phyloP scores from a whole-genome alignment of 2,329 filamentous ascomycete genomes.

The Colletotrichum orbiculare region DNA sequence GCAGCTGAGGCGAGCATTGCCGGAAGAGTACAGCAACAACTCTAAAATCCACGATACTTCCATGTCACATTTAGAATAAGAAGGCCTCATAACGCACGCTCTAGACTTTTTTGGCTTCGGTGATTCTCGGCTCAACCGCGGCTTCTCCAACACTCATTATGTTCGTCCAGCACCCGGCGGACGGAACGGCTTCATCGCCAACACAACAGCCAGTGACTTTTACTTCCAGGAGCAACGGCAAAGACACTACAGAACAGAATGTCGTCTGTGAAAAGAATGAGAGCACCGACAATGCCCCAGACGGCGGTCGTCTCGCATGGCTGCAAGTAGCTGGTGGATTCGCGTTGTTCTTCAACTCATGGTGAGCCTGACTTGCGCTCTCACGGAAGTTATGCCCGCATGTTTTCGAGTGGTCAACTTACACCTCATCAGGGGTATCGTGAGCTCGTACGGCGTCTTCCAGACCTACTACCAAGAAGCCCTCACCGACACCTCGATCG shows the following conservation, averaged over 20 bases:
- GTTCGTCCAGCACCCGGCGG: too few species aligned
- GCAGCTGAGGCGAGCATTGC: too few species aligned
- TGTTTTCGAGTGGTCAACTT: not conserved
- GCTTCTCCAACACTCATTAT: too few species aligned
- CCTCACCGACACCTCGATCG: slow-evolving; percentile 39
- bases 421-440: slow-evolving; percentile 43
- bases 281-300: not conserved
- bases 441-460: slow-evolving; percentile 51
- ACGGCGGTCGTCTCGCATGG: slow-evolving; percentile 49
- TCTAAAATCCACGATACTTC: too few species aligned
- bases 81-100: too few species aligned
- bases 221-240: not conserved
- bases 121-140: too few species aligned
- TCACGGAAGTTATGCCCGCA: not conserved
- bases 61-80: too few species aligned
- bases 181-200: too few species aligned
- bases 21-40: too few species aligned
- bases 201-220: too few species aligned
- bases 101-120: too few species aligned
- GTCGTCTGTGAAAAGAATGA: too few species aligned
- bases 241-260: not conserved
- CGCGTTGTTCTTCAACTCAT: slow-evolving; percentile 49
- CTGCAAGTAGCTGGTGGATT: slow-evolving; percentile 49
- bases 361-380: slow-evolving; percentile 37
- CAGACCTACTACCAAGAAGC: slow-evolving; percentile 47